Conservation (phyloP, 129 eudicot genomes). For the Escallonia herrerae region DNA sequence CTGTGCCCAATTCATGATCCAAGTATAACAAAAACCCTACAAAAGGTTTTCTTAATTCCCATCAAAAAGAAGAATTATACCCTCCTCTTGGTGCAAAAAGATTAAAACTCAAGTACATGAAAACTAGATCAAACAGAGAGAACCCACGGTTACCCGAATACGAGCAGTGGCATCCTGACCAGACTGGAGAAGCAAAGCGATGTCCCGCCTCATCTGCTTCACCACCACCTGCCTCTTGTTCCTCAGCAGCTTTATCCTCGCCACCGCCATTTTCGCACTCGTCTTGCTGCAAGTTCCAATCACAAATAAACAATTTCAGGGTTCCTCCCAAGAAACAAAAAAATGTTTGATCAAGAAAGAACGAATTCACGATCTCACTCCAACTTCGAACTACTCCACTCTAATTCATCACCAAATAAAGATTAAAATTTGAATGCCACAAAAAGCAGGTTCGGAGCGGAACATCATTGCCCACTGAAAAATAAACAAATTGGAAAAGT, state of each 20-base stretch:
- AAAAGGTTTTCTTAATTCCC: neutral
- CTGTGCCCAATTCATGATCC: neutral
- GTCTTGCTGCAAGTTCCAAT: conserved; percentile 57
- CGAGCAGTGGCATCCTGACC: conserved; percentile 96
- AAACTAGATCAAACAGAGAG: neutral
- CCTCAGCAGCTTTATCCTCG: conserved; percentile 79
- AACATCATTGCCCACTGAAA: neutral
- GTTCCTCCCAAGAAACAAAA: no score
- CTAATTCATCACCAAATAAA: no score
- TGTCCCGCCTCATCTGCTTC: conserved; percentile 91
- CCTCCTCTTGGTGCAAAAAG: neutral
- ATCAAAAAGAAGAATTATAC: neutral
- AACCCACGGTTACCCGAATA: conserved; percentile 40
- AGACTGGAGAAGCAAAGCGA: conserved; percentile 82
- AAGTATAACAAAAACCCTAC: neutral
- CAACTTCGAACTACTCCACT: no score
- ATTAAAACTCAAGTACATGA: neutral
- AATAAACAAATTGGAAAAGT: neutral
- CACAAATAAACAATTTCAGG: neutral
- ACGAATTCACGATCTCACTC: no score
- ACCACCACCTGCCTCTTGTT: conserved; percentile 87
- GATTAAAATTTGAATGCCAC: no score
- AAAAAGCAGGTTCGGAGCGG: no score
- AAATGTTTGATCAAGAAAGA: no score
- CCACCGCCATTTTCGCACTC: conserved; percentile 82